Evolutionary conservation across 345 rosid genomes (phyloP).

Genomic region (Eutrema yunnanense): DNA sequence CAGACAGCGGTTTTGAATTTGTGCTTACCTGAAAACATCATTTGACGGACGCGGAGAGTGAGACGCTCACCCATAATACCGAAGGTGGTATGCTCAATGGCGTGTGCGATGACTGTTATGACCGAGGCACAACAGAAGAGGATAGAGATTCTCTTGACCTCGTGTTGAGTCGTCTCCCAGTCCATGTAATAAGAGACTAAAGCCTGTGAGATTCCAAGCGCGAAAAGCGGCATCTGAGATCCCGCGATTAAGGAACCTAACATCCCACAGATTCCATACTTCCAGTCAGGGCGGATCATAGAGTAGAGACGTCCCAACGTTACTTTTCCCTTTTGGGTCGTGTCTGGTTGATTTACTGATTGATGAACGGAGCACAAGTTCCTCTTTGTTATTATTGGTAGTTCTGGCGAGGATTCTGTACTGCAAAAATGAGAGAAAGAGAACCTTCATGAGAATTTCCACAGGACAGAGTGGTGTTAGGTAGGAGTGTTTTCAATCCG

Average conservation of each 20-base stretch:
- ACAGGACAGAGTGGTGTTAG: background rate
- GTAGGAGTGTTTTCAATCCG: background rate
- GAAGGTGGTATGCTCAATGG: constrained; percentile 61
- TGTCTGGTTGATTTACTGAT: constrained; percentile 42
- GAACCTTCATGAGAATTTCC: background rate
- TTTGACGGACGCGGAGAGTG: constrained; percentile 82
- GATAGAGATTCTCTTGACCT: constrained; percentile 68
- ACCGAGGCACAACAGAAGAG: constrained; percentile 65
- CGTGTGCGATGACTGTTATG: constrained; percentile 51
- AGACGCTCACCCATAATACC: constrained; percentile 94
- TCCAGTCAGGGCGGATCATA: constrained; percentile 86
- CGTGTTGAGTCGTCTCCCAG: constrained; percentile 76
- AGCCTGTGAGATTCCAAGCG: constrained; percentile 91
- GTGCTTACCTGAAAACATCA: constrained; percentile 66
- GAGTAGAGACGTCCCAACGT: constrained; percentile 60
- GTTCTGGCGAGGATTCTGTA: background rate
- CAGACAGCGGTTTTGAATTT: background rate
- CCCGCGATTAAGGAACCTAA: constrained; percentile 61
- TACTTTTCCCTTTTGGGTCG: constrained; percentile 32
- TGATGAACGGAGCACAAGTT: constrained; percentile 57
- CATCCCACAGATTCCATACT: constrained; percentile 62
- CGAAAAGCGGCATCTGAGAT: constrained; percentile 90
- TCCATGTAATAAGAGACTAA: constrained; percentile 89
- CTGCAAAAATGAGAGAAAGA: background rate
- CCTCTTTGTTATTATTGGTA: constrained; percentile 40